phyloP scores from a whole-genome alignment of 306 rosid genomes.

The Ormosia semicastrata region DNA sequence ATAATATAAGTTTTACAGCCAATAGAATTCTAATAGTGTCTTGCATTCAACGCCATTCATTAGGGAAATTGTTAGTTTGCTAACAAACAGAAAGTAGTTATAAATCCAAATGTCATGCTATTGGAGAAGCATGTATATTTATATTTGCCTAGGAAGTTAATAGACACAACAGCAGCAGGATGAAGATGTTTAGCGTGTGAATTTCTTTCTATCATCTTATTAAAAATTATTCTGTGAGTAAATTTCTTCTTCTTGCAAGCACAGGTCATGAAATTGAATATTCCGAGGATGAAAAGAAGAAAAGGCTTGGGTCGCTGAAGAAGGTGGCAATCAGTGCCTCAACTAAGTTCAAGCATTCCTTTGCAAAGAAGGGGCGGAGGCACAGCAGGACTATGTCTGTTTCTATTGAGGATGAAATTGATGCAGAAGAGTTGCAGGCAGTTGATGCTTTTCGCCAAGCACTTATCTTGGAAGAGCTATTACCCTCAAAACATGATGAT shows the following conservation, averaged over 20 bases:
- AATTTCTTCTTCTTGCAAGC: background rate
- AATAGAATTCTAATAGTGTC: background rate
- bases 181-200: background rate
- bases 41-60: background rate
- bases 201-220: slow-evolving; percentile 4
- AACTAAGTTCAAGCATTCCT: slow-evolving; percentile 64
- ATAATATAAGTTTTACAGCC: background rate
- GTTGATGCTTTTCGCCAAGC: slow-evolving; percentile 90
- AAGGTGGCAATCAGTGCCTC: slow-evolving; percentile 85
- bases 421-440: slow-evolving; percentile 67
- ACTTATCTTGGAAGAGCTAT: slow-evolving; percentile 82
- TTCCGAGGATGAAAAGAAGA: slow-evolving; percentile 82
- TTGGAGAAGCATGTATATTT: background rate
- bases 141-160: background rate
- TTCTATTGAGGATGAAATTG: slow-evolving; percentile 58
- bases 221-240: background rate
- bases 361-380: slow-evolving; percentile 67
- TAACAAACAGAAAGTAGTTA: background rate
- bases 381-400: slow-evolving; percentile 78
- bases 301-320: slow-evolving; percentile 69
- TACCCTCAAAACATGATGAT: slow-evolving; percentile 83
- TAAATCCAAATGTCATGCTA: background rate
- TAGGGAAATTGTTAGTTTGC: background rate
- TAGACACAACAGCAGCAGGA: background rate
- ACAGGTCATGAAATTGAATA: slow-evolving; percentile 52